Evolutionary conservation across 2,329 filamentous ascomycete species (phyloP), one percentile per base, ranked within the genome.

Genomic region (Fusarium sulawesiense): DNA sequence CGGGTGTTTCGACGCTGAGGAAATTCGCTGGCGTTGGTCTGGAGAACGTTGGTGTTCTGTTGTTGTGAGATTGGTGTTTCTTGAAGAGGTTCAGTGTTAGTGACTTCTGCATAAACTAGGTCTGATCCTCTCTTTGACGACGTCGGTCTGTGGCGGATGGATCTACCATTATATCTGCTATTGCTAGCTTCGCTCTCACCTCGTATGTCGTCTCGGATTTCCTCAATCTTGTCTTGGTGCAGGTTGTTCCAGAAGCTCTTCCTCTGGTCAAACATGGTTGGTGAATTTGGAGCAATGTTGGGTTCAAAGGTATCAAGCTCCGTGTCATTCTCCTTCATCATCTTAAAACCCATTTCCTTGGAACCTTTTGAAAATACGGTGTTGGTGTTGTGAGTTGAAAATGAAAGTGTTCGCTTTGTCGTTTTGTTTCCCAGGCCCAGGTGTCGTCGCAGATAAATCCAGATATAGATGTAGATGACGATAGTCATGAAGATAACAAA

Each of bases 401-500:
- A 51, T 4, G 64, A 58, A 2, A 64, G 25, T 18, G 60, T 40
- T 12, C 46, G 42, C 2, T 54, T n/a, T 11, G 46, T 37, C 2
- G 37, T 16, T 8, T 40, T 50, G 8, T 9, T 21, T 2, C 34
- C 58, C 4, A 64, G 37, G 8, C 47, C 21, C 5, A 75, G 51
- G 13, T 72, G 56, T 11, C 49, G 60, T 25, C 57, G 56, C 10
- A 75, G 12, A 14, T 73, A 73, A 6, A 60, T 29, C 71, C 71
- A 83, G 21, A 85, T 78, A 56, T 81, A 83, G 2, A 77, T 73
- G 60, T 84, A 84, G 21, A 83, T 81, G 37, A 62, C 72, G 20
- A 83, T 76, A 1, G 80, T 82, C 10, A 73, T 71, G 40, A 80
- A 64, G 53, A 84, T 82, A 41, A 84, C 81, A 18, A 78, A 75